Evolutionary conservation across 768 basidiomycete genomes (phyloP), one percentile per base, ranked within the genome.

Genomic region (Chiua virens): DNA sequence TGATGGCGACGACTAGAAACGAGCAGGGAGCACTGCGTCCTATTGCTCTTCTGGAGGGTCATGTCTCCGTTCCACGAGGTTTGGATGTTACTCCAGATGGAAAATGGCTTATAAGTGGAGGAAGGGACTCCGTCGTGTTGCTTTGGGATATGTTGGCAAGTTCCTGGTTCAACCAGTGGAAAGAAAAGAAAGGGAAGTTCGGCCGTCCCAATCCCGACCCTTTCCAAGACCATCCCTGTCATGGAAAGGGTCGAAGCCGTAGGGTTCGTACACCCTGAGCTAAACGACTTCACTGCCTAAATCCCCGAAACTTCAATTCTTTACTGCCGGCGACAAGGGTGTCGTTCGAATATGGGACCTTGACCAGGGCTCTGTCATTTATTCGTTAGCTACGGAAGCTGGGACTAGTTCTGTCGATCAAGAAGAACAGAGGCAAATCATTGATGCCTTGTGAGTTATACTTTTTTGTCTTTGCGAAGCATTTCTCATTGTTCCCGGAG

Each of bases 61-160:
- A 99, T 68, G 89, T 90, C 37, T 94, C 91, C 34, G 95, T 98
- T 34, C 94, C 96, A 10, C 78, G 97, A 49, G 94, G 92, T 8
- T 76, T 98, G 35, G 92, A 89, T 60, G 82, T 94, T 21, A 88
- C 89, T 5, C 64, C 68, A 8, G 94, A 98, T 64, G 96, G 95
- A 13, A 83, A 83, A 62, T 95, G 89, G 87, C 79, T 97, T 21
- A 74, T 98, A 50, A 93, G 86, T 50, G 95, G 92, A 15, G 96
- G 95, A 23, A 76, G 97, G 51, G 97, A 99, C 69, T 86, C 92
- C 8, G 93, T 98, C 1, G 88, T 92, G 18, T 71, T 98, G 43
- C 76, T 99, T 2, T 99, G 97, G 97, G 90, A 98, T 62, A 75
- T 97, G 27, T 57, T 68, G 23, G 17, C 54, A 18, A 38, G 35